Evolutionary conservation across 163 green algal species (phyloP).

Genomic region (Botryococcus braunii): DNA sequence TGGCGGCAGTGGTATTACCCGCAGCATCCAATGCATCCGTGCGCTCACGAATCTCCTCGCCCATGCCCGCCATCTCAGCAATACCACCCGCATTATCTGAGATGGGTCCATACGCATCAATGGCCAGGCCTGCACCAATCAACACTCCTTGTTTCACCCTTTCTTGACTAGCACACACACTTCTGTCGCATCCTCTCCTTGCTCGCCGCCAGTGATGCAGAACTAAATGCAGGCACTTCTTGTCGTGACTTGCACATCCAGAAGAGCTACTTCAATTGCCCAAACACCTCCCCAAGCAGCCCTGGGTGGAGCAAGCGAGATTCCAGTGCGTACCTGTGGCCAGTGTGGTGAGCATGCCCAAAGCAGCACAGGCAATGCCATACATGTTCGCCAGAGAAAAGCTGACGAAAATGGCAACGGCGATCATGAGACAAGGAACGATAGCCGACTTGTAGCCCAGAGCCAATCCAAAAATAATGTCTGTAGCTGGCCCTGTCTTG

Average conservation of each 20-base stretch:
- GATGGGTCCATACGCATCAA: conserved; percentile 96
- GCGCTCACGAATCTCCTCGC: conserved; percentile 92
- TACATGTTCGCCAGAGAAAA: conserved; percentile 89
- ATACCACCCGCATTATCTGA: conserved; percentile 98
- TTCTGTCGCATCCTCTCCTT: conserved; percentile 1
- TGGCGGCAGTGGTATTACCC: conserved; percentile 99
- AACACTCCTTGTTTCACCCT: too few relatives aligned
- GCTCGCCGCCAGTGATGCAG: too few relatives aligned
- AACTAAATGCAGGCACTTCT: too few relatives aligned
- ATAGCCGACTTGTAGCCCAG: conserved; percentile 98
- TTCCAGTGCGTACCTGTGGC: conserved; percentile 58
- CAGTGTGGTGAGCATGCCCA: conserved; percentile 96
- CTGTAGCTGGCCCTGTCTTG: conserved; percentile 90
- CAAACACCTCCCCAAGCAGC: too few relatives aligned
- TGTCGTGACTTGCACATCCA: too few relatives aligned
- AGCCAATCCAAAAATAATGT: conserved; percentile 99
- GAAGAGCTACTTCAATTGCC: too few relatives aligned
- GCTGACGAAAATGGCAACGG: conserved; percentile 77
- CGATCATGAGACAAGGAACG: conserved; percentile 89
- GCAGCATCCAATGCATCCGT: conserved; percentile 91
- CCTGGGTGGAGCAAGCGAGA: too few relatives aligned
- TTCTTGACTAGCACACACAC: background rate
- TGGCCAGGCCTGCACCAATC: conserved; percentile 68
- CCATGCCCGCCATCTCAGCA: conserved; percentile 98
- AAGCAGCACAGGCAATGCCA: conserved; percentile 90